phyloP scores from a whole-genome alignment of 208 protist species.

The Herpetomonas samuelpessoai region DNA sequence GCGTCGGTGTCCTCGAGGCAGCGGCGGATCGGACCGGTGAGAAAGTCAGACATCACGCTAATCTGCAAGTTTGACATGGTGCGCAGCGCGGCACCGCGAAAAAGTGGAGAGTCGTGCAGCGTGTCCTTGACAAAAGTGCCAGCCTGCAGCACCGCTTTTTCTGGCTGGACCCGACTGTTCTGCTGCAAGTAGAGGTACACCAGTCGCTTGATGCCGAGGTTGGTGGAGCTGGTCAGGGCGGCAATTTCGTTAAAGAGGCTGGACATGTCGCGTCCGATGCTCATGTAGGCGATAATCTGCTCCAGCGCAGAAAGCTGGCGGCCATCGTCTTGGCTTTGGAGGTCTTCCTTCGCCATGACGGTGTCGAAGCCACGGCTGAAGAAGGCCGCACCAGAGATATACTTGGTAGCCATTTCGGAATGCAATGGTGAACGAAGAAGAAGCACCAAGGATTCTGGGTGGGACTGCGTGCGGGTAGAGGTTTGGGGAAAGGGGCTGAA shows the following conservation, averaged over 20 bases:
- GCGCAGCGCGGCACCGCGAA: slow-evolving; percentile 97
- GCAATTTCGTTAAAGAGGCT: slow-evolving; percentile 94
- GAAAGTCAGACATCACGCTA: slow-evolving; percentile 96
- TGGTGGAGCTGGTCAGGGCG: slow-evolving; percentile 93
- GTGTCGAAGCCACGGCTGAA: slow-evolving; percentile 84
- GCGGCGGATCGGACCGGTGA: slow-evolving; percentile 92
- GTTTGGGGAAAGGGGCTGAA: neutral
- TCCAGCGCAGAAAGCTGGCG: slow-evolving; percentile 95
- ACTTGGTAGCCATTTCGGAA: slow-evolving; percentile 13
- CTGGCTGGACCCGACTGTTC: slow-evolving; percentile 96
- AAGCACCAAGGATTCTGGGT: no score
- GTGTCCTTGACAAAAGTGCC: slow-evolving; percentile 97
- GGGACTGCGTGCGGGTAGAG: no score
- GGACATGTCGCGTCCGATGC: slow-evolving; percentile 98
- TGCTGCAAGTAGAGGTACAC: slow-evolving; percentile 99
- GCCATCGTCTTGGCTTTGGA: slow-evolving; percentile 80
- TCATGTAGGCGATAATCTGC: slow-evolving; percentile 98
- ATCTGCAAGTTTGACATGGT: slow-evolving; percentile 99
- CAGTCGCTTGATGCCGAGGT: slow-evolving; percentile 98
- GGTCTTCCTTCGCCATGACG: slow-evolving; percentile 83
- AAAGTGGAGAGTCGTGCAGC: slow-evolving; percentile 93
- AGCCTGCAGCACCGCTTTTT: slow-evolving; percentile 97
- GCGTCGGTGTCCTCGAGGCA: slow-evolving; percentile 95
- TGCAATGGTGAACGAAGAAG: slow-evolving; percentile 4
- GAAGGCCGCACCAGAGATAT: slow-evolving; percentile 37